Conservation (phyloP, 164 flowering plant genomes). For the Euptelea pleiosperma region DNA sequence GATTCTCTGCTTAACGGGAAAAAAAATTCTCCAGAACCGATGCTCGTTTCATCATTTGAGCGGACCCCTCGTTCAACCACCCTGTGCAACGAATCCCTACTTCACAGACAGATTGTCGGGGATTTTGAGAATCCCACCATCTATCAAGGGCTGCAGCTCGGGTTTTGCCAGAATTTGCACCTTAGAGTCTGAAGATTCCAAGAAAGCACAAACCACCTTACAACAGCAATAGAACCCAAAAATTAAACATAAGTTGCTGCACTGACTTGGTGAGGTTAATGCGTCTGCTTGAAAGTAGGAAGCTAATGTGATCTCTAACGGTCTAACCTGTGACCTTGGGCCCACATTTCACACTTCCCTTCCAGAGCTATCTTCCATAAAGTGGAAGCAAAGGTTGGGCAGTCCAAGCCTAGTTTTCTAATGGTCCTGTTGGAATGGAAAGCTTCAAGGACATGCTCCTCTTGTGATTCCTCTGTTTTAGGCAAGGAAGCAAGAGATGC, state of each 20-base stretch:
- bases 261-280: too few species aligned
- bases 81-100: too few species aligned
- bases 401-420: constrained; percentile 73
- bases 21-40: too few species aligned
- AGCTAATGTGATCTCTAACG: too few species aligned
- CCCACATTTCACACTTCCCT: constrained; percentile 72
- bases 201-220: constrained; percentile 67
- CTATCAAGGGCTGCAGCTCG: constrained; percentile 69
- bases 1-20: too few species aligned
- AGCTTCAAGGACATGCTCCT: constrained; percentile 81
- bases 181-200: constrained; percentile 56
- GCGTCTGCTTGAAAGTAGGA: too few species aligned
- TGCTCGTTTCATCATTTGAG: too few species aligned
- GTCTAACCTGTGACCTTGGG: constrained; percentile 88
- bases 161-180: constrained; percentile 40
- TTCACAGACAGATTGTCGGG: too few species aligned
- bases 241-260: too few species aligned
- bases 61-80: too few species aligned
- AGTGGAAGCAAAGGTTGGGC: constrained; percentile 69
- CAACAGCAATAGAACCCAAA: constrained; percentile 13
- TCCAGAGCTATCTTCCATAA: constrained; percentile 68
- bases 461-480: constrained; percentile 46
- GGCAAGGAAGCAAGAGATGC: constrained; percentile 65
- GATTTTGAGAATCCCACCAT: constrained; percentile 53
- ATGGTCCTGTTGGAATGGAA: constrained; percentile 91